Evolutionary conservation across 352 stramenopile genomes (phyloP), one percentile per base, ranked within the genome.

Genomic region (Globisporangium paroecandrum): DNA sequence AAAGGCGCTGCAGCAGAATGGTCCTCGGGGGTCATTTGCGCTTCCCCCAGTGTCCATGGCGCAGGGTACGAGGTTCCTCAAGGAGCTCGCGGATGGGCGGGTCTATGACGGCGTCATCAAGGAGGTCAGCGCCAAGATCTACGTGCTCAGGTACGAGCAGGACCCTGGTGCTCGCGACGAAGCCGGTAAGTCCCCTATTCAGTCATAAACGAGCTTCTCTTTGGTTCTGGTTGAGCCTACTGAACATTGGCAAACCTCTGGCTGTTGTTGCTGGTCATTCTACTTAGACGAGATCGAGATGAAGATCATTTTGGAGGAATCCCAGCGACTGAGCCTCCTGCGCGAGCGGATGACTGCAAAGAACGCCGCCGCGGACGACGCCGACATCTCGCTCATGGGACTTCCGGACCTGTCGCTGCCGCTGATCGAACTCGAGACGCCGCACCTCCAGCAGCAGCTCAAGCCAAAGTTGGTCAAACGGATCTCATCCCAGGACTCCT

Each of bases 301-400:
- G 84, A 85, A 83, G 58, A 92, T 90, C 38, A 79, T 92, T 29
- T 65, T 91, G 29, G 79, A 91, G 54, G 84, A 91, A 38, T 90
- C 83, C 1, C 69, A 81, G 18, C 81, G 77, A 1, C 70, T 91
- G 10, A 81, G 69, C 49, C 65, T 70, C 24, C 61, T 81, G n/a
- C 79, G 73, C 20, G 72, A 87, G 54, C 66, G 59, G 12, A 41
- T 68, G 53, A 53, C 60, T 3, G 10, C 55, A 12, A 71, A 58
- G 32, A 60, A n/a, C n/a, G 6, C 43, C 1, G 13, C 20, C 15
- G 25, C 46, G 4, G 61, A 69, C 20, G 78, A 89, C 25, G 78
- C 43, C 4, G 83, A 93, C n/a, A 78, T 89, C 10, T 87, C 73
- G 1, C 71, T 91, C 3, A 80, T 75, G 0, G 80, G 81, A 22